phyloP scores from a whole-genome alignment of 2,329 filamentous ascomycete genomes.

The Xylariaceae sp. region DNA sequence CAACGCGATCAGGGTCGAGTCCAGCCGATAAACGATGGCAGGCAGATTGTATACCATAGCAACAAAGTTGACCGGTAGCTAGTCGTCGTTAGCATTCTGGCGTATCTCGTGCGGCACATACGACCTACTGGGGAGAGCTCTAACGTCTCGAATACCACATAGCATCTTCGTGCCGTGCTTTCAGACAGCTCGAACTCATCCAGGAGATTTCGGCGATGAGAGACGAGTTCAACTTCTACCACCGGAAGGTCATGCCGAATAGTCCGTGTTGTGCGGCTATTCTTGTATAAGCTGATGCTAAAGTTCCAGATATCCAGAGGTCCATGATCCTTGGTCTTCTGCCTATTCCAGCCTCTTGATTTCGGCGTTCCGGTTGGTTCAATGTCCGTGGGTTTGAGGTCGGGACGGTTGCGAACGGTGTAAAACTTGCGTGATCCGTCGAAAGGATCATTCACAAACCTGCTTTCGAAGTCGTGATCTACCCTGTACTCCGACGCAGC shows the following conservation, averaged over 20 bases:
- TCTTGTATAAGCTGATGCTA: constrained; percentile 67
- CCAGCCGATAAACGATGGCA: constrained; percentile 75
- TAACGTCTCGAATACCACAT: constrained; percentile 69
- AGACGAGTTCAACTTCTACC: constrained; percentile 63
- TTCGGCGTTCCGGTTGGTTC: constrained; percentile 51
- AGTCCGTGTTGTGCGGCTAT: constrained; percentile 40
- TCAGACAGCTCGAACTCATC: constrained; percentile 55
- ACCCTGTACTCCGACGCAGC: constrained; percentile 35
- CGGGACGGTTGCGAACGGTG: constrained; percentile 42
- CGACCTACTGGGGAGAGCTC: constrained; percentile 64
- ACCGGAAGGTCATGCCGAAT: constrained; percentile 73
- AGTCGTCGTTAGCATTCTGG: constrained; percentile 11
- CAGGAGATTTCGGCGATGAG: constrained; percentile 75
- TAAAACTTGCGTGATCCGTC: constrained; percentile 59
- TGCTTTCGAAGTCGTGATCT: constrained; percentile 43
- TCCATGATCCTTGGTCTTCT: constrained; percentile 26
- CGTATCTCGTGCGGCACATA: not conserved
- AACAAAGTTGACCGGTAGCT: constrained; percentile 65
- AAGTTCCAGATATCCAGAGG: constrained; percentile 69
- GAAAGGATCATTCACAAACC: constrained; percentile 48
- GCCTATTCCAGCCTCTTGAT: constrained; percentile 33
- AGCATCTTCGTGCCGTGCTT: constrained; percentile 44
- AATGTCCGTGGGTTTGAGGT: constrained; percentile 56
- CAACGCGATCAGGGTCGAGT: constrained; percentile 70
- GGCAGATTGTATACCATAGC: constrained; percentile 70